A percentile compares a stretch with the other conserved stretches of the same genome.
These are phyloP conservation scores for Paxillus ammoniavirescens DNA, from an alignment of 768 basidiomycete species.

Conservation along the genomic window DNA sequence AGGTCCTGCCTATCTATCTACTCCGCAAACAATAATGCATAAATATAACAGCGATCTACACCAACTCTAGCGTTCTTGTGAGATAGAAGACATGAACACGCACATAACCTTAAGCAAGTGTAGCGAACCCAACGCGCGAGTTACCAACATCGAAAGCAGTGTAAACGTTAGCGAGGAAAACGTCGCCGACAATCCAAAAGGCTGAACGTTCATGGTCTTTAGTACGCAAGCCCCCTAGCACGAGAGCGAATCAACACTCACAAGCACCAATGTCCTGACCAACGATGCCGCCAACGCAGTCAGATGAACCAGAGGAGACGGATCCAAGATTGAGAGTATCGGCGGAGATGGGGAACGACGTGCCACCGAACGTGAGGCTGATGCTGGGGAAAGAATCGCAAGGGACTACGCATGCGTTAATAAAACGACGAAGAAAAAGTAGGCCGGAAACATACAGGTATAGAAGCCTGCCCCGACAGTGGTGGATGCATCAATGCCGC, in stretches of 20 bases:
- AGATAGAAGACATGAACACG: background rate
- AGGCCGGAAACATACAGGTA: conserved; percentile 24
- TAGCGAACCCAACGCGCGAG: conserved; percentile 36
- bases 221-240: background rate
- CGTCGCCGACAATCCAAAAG: conserved; percentile 17
- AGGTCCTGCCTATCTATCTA: too few relatives aligned
- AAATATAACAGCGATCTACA: background rate
- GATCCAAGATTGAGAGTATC: conserved; percentile 39
- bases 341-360: conserved; percentile 30
- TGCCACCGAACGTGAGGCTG: conserved; percentile 37
- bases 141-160: conserved; percentile 38
- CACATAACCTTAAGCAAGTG: conserved; percentile 3
- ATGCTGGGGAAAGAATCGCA: conserved; percentile 30
- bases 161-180: conserved; percentile 44
- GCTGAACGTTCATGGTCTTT: background rate
- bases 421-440: background rate
- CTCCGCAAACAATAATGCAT: background rate
- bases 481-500: conserved; percentile 21
- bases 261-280: background rate
- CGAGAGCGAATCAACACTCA: background rate
- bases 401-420: conserved; percentile 16
- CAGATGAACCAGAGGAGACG: conserved; percentile 13
- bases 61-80: too few relatives aligned
- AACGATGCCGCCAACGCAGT: conserved; percentile 34
- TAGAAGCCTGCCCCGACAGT: conserved; percentile 30